phyloP scores from a whole-genome alignment of 805 yeast species.

The Zygosaccharomyces siamensis region DNA sequence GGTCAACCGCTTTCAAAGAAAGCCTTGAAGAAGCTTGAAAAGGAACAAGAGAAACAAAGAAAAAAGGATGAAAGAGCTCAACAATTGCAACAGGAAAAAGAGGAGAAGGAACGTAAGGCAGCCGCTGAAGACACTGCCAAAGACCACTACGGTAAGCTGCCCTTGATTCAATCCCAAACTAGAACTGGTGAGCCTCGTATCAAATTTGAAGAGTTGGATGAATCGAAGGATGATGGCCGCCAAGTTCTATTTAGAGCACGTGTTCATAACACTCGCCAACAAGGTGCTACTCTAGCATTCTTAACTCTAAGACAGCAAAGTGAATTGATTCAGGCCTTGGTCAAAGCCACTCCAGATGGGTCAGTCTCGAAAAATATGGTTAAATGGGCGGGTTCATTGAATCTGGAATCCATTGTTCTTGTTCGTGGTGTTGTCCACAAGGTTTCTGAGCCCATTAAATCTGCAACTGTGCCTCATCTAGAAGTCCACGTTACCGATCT shows the following conservation, averaged over 20 bases:
- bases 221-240: slow-evolving; percentile 54
- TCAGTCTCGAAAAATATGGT: slow-evolving; percentile 90
- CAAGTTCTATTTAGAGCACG: slow-evolving; percentile 88
- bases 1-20: slow-evolving; percentile 90
- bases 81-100: slow-evolving; percentile 79
- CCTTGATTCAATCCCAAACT: slow-evolving; percentile 84
- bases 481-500: slow-evolving; percentile 78
- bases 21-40: slow-evolving; percentile 90
- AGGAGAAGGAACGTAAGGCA: slow-evolving; percentile 62
- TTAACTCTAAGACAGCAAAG: slow-evolving; percentile 88
- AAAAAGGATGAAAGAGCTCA: slow-evolving; percentile 93
- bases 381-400: slow-evolving; percentile 86
- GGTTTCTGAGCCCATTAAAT: slow-evolving; percentile 80
- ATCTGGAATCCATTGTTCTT: slow-evolving; percentile 84
- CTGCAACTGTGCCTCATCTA: slow-evolving; percentile 86
- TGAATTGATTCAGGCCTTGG: slow-evolving; percentile 74
- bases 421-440: slow-evolving; percentile 82
- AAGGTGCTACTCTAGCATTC: slow-evolving; percentile 92
- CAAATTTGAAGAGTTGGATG: slow-evolving; percentile 46
- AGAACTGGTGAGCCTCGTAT: slow-evolving; percentile 65
- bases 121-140: slow-evolving; percentile 83
- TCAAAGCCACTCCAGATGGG: slow-evolving; percentile 65
- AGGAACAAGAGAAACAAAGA: slow-evolving; percentile 85
- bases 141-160: slow-evolving; percentile 83
- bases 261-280: slow-evolving; percentile 88